These are phyloP conservation scores for Solanum chaucha DNA, from an alignment of 257 asterid species.

Conservation along the genomic window DNA sequence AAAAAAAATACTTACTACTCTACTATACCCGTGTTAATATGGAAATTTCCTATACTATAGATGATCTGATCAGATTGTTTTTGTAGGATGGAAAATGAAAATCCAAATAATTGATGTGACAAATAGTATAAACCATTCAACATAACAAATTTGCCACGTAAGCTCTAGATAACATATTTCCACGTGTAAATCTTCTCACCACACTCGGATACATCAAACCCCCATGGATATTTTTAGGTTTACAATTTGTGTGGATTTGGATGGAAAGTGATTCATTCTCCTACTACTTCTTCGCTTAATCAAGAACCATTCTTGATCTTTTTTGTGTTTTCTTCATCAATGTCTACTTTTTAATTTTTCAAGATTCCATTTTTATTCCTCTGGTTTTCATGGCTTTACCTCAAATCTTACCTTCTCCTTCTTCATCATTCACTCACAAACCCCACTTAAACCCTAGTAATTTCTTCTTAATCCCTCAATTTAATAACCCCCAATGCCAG, in stretches of 20 bases:
- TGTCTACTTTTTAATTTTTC: not conserved
- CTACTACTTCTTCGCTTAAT: not conserved
- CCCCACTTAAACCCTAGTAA: constrained; percentile 30
- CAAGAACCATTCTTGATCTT: not conserved
- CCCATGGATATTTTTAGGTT: not conserved
- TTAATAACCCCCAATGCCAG: constrained; percentile 6
- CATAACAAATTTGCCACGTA: not conserved
- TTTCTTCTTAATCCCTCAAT: constrained; percentile 8
- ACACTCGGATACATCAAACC: constrained; percentile 10
- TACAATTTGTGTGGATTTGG: not conserved
- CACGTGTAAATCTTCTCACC: constrained; percentile 58
- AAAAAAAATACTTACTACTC: no score
- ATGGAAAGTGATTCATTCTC: not conserved
- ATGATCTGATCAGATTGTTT: not conserved
- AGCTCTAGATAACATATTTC: constrained; percentile 30
- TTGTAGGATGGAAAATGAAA: not conserved
- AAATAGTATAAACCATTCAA: not conserved
- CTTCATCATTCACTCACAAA: constrained; percentile 37
- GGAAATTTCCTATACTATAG: not conserved
- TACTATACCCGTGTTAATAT: accelerated
- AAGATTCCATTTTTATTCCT: not conserved
- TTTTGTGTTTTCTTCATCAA: not conserved
- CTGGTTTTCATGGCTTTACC: constrained; percentile 56
- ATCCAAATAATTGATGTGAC: not conserved
- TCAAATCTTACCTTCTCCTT: constrained; percentile 57